Evolutionary conservation across 768 basidiomycete species (phyloP), one percentile per base, ranked within the genome.

Genomic region (Naematelia aurantialba): DNA sequence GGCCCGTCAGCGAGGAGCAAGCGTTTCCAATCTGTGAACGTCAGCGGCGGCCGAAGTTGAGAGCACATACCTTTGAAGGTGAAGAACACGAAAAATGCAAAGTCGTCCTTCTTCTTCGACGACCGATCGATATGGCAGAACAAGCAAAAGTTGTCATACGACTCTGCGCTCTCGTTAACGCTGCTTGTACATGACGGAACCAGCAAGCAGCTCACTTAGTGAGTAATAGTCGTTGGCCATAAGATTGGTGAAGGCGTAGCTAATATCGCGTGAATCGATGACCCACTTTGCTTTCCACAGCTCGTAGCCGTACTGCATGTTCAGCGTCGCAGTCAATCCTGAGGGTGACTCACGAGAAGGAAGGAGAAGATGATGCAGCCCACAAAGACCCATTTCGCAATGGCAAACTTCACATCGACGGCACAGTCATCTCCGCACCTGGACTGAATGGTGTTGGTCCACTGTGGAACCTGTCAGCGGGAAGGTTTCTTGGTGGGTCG

Each of bases 1-100:
- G 96, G 96, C 14, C 89, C 91, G 76, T 99, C 96, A 59, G 94
- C 91, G 61, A 98, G 79, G 14, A 91, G 78, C 10, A 91, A 78
- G n/a, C 87, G 85, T 78, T 91, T 91, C 89, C 89, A 91, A 73
- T 85, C 88, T 89, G 72, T 58, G 30, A n/a, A 48, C 19, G 49
- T 61, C 27, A 56, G 57, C 29, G 47, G 44, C 31, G 19, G n/a
- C n/a, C n/a, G n/a, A n/a, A n/a, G n/a, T n/a, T n/a, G n/a, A n/a
- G n/a, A n/a, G n/a, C n/a, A n/a, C n/a, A n/a, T n/a, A n/a, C n/a
- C 94, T 82, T 99, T 99, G 84, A 99, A 98, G 0, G 88, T 89
- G 79, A 99, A 99, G 85, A 98, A 99, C 73, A 98, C 85, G 78
- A 96, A 99, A 82, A 98, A 98, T 30, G 94, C 93, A 78, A 99